Evolutionary conservation across 441 rosid species (phyloP), one percentile per base, ranked within the genome.

Genomic region (Brassica balearica): DNA sequence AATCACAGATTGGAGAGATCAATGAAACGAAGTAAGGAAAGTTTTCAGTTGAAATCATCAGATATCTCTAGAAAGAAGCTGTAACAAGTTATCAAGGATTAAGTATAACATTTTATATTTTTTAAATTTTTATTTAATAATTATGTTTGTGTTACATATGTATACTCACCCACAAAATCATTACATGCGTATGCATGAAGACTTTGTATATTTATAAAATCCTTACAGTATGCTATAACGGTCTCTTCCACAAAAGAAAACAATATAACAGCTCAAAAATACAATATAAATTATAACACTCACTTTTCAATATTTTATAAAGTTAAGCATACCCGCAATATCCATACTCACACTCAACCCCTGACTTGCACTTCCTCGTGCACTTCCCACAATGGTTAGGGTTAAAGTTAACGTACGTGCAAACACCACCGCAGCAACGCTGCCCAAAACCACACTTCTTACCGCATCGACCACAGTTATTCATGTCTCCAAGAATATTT

Each of bases 21-120:
- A 87, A 17, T 17, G 17, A 75, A 32, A 95, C 94, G 14, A 92
- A 65, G 85, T 91, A 87, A 77, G 95, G 97, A 5, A 95, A 90
- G 79, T 91, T 86, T 82, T 84, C 88, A 4, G 90, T 94, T 23
- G 95, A 92, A 82, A 90, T 91, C 74, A 88, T 94, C 74, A 88
- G 75, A 68, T 94, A 86, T 77, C 79, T 91, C 7, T 92, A 87
- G 85, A 78, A 8, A 3, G 11, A 56, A 20, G 11, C 5, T 3
- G 53, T 46, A 46, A 46, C 53, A 46, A 34, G 41, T 12, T 11
- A 46, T 12, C 1, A 46, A 53, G 9, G 58, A 53, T 53, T 14
- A 51, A 51, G 19, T 51, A 12, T 46, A 53, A 14, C 58, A 53
- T 53, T 53, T 53, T 15, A 12, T 12, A 25, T 25, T 0, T 15